Percentiles rank a stretch among this genome's conserved stretches.
Conservation (phyloP, 1,284 basidiomycete species). For the Austropuccinia psidii region DNA sequence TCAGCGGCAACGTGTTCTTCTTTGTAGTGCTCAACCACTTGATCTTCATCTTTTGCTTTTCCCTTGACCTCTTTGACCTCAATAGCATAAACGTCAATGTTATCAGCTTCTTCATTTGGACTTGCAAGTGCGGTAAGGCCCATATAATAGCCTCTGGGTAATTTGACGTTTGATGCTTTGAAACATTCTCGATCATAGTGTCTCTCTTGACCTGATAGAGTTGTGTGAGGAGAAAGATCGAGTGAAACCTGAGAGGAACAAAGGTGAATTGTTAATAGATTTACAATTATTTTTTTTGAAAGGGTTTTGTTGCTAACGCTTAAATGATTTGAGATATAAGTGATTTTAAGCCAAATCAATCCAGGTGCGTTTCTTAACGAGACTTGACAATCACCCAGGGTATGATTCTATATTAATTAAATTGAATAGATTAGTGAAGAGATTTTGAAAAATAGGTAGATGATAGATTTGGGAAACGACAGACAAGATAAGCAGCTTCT, state of each 20-base stretch:
- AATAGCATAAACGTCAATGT: slow-evolving; percentile 38
- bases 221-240: slow-evolving; percentile 45
- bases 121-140: slow-evolving; percentile 44
- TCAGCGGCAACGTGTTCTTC: slow-evolving; percentile 23
- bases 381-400: slow-evolving; percentile 45
- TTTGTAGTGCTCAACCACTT: slow-evolving; percentile 23
- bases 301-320: slow-evolving; percentile 37
- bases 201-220: slow-evolving; percentile 42
- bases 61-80: slow-evolving; percentile 40
- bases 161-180: slow-evolving; percentile 40
- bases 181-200: slow-evolving; percentile 46
- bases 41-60: slow-evolving; percentile 11
- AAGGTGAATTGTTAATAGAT: neutral
- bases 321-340: slow-evolving; percentile 42
- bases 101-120: slow-evolving; percentile 43
- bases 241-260: slow-evolving; percentile 42
- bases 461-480: neutral
- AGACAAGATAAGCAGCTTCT: slow-evolving; percentile 43
- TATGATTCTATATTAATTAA: slow-evolving; percentile 21
- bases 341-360: slow-evolving; percentile 44
- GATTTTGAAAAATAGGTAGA: neutral
- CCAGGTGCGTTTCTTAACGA: slow-evolving; percentile 44
- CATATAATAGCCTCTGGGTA: slow-evolving; percentile 40
- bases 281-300: neutral
- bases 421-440: neutral